These are phyloP conservation scores for Micromonas commoda DNA, from an alignment of 139 green algal species.

Conservation along the genomic window DNA sequence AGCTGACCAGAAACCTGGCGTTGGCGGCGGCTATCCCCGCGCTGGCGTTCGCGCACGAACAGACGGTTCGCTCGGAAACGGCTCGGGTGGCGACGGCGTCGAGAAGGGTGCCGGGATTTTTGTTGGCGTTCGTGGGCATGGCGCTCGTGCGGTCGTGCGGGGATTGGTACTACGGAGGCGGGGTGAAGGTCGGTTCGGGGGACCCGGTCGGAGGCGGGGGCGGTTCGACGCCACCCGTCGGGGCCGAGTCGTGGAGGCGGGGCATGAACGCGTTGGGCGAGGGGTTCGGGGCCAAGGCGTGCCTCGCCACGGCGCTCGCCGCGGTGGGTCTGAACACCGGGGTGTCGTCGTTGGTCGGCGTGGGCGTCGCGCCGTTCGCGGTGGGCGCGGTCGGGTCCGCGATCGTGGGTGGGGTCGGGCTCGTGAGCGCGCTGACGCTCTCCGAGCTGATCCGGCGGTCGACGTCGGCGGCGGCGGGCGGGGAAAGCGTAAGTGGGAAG, in stretches of 20 bases:
- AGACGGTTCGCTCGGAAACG: neutral
- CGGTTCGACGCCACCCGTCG: neutral
- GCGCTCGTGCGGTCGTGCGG: neutral
- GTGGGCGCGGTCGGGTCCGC: neutral
- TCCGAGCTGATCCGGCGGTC: neutral
- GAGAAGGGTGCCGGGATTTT: neutral
- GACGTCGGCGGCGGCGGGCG: neutral
- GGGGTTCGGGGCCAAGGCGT: neutral
- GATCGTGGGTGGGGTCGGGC: slow-evolving; percentile 4
- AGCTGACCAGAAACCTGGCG: slow-evolving; percentile 14
- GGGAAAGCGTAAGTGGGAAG: neutral
- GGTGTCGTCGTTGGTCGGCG: neutral
- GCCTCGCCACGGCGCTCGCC: neutral
- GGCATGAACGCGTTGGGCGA: neutral
- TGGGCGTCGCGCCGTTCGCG: slow-evolving; percentile 8
- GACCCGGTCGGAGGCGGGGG: neutral
- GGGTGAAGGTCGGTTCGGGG: neutral
- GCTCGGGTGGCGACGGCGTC: neutral
- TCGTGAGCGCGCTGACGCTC: neutral
- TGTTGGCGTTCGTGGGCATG: slow-evolving; percentile 16
- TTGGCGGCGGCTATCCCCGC: neutral
- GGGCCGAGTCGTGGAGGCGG: neutral
- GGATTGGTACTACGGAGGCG: no score
- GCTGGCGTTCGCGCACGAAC: neutral
- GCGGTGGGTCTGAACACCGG: neutral